Base-by-base conservation (phyloP, 2,329 filamentous ascomycete genomes). In the Fusarium guadeloupense region DNA sequence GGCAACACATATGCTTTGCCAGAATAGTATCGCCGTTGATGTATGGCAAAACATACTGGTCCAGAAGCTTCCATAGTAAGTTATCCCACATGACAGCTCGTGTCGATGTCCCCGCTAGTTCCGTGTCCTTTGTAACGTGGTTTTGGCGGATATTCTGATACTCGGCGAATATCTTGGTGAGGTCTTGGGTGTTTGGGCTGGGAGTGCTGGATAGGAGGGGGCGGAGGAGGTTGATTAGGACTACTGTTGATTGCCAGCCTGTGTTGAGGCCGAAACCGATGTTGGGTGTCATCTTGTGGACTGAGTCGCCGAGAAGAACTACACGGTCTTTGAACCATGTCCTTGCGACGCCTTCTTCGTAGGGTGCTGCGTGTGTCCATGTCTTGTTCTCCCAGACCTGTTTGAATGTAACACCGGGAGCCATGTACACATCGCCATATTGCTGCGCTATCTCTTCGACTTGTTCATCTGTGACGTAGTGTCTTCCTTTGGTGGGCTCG, bases 281-380 rank as follows among this genome's bases (percentile, higher is more conserved):
- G 7, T 67, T 67, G 0, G 64, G 64, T 0, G 64, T 67, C 55
- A 67, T 65, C 28, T 62, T 59, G n/a, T 67, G 64, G 0, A 50
- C 63, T 1, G 64, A 56, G 16, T 67, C 64, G 0, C 64, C 64
- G 0, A 64, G 28, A 1, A 67, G 47, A 12, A 67, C 60, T 0
- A 67, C 59, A 0, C 64, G 60, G 4, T 62, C 60, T 39, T 28
- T 44, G 26, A 53, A 61, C 60, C 63, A 67, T 0, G 48, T 51
- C 10, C 64, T 54, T 6, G 54, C 44, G 2, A 53, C 49, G 8
- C 64, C 64, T 21, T 67, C 64, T 47, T 64, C 62, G 1, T 62
- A 53, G 1, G 50, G 43, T 0, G 62, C 19, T 1, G 54, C 30
- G 21, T 64, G 38, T 20, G 35, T 61, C 61, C 58, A 61, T 1